These are phyloP conservation scores for Primulina huaijiensis DNA, from an alignment of 257 asterid genomes.

Conservation along the genomic window DNA sequence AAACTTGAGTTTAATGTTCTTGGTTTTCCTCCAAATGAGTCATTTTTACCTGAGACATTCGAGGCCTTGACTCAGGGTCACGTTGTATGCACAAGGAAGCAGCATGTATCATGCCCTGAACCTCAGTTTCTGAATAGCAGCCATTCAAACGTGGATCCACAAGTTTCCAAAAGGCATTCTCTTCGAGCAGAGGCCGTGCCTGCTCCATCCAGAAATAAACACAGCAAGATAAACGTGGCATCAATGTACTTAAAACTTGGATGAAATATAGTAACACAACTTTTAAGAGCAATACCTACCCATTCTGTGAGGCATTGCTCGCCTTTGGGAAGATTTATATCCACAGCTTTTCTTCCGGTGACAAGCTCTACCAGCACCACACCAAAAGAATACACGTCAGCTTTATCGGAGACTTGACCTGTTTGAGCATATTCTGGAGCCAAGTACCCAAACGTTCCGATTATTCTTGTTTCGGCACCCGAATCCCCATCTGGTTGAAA, in stretches of 20 bases:
- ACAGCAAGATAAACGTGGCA: background rate
- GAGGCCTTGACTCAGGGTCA: slow-evolving; percentile 69
- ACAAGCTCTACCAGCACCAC: slow-evolving; percentile 71
- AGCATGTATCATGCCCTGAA: slow-evolving; percentile 53
- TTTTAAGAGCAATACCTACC: slow-evolving; percentile 42
- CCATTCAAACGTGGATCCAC: slow-evolving; percentile 56
- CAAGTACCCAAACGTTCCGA: slow-evolving; percentile 92
- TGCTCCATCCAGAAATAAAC: slow-evolving; percentile 22
- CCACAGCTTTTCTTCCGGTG: slow-evolving; percentile 85
- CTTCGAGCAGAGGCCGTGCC: slow-evolving; percentile 81
- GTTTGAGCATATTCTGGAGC: slow-evolving; percentile 91
- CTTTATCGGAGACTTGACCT: slow-evolving; percentile 77
- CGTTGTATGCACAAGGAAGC: slow-evolving; percentile 64
- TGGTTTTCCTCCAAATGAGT: background rate
- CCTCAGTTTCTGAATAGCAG: slow-evolving; percentile 56
- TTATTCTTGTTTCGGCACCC: slow-evolving; percentile 52
- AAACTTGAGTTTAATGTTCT: background rate
- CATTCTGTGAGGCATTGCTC: slow-evolving; percentile 79
- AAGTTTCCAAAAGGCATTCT: slow-evolving; percentile 36
- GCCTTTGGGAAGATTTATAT: slow-evolving; percentile 70
- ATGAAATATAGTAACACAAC: background rate
- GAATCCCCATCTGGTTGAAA: slow-evolving; percentile 63
- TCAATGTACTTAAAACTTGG: background rate
- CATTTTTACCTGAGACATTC: slow-evolving; percentile 75
- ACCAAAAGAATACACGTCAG: slow-evolving; percentile 81